These are phyloP conservation scores for Calonectria honghensis DNA, from an alignment of 2,329 filamentous ascomycete genomes.

Conservation along the genomic window DNA sequence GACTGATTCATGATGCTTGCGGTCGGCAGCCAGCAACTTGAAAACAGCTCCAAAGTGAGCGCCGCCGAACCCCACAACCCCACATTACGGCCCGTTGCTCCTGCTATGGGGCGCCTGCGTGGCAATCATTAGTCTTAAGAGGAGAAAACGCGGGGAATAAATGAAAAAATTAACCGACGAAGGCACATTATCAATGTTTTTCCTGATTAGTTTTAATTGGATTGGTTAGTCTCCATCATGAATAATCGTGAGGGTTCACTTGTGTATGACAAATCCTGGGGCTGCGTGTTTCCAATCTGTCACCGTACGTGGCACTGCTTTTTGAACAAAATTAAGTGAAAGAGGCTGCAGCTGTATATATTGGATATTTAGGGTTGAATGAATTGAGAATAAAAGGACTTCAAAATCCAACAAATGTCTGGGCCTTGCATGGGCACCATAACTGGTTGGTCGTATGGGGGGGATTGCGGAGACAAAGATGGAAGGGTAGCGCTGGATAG, in stretches of 20 bases:
- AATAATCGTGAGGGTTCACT: slow-evolving; percentile 72
- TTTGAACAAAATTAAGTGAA: slow-evolving; percentile 78
- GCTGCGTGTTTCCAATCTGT: slow-evolving; percentile 85
- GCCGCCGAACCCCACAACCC: slow-evolving; percentile 12
- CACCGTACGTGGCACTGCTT: slow-evolving; percentile 83
- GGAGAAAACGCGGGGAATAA: background rate
- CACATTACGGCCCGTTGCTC: background rate
- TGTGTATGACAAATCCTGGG: slow-evolving; percentile 85
- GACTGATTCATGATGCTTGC: background rate
- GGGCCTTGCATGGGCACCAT: slow-evolving; percentile 83
- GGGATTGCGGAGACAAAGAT: slow-evolving; percentile 61
- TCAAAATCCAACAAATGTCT: slow-evolving; percentile 83
- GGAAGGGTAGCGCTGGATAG: slow-evolving; percentile 11
- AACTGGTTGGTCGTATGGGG: slow-evolving; percentile 77
- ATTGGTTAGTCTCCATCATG: background rate
- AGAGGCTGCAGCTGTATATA: slow-evolving; percentile 75
- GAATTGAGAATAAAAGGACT: slow-evolving; percentile 77
- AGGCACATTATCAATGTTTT: background rate
- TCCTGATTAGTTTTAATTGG: background rate
- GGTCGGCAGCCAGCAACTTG: background rate
- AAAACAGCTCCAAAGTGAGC: background rate
- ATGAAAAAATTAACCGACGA: background rate
- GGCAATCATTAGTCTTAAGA: background rate
- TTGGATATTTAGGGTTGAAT: slow-evolving; percentile 76
- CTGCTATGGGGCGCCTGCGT: background rate